Base-by-base conservation (phyloP, 2,329 filamentous ascomycete genomes). In the Xylaria sp. region DNA sequence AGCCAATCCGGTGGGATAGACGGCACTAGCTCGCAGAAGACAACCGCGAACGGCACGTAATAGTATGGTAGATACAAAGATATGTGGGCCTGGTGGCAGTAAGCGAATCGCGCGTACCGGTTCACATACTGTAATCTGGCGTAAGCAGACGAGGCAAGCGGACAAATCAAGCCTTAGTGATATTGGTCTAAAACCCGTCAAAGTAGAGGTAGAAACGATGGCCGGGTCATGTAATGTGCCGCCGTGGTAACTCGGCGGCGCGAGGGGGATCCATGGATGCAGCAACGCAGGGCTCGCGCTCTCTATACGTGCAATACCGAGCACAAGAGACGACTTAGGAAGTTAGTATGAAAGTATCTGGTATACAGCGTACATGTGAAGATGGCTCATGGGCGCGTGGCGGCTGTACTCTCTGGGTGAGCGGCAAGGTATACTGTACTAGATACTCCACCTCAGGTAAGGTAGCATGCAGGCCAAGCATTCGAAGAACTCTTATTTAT, bases 51-150 rank as follows among this genome's bases (percentile, higher is more conserved):
- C 34, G 18, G 51, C 63, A 63, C n/a, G 48, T 50, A 50, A 61
- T 48, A 50, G 34, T 37, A 37, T 37, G 34, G 34, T 20, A 46
- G 66, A 65, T 65, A 63, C 61, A 68, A 64, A 60, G 34, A 54
- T 13, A 13, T 66, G 71, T 74, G 75, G 75, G 74, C 73, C 73
- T 63, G 63, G 66, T 52, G 72, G 66, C 66, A 68, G 73, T 74
- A 72, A 75, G 77, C 77, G 75, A 78, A 77, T 77, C 76, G 74
- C 75, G 72, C 69, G 67, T 68, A 64, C 59, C 61, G 56, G 59
- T 69, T 64, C 63, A 70, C 70, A 48, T 58, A 72, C 25, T 67
- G 70, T 68, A 67, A 72, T 72, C 72, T 70, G 71, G 71, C 70
- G 75, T 75, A 74, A 75, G 74, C 73, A 73, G 66, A 65, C 31